Evolutionary conservation across 2,329 filamentous ascomycete species (phyloP), one percentile per base, ranked within the genome.

Genomic region (Fonsecaea monophora): DNA sequence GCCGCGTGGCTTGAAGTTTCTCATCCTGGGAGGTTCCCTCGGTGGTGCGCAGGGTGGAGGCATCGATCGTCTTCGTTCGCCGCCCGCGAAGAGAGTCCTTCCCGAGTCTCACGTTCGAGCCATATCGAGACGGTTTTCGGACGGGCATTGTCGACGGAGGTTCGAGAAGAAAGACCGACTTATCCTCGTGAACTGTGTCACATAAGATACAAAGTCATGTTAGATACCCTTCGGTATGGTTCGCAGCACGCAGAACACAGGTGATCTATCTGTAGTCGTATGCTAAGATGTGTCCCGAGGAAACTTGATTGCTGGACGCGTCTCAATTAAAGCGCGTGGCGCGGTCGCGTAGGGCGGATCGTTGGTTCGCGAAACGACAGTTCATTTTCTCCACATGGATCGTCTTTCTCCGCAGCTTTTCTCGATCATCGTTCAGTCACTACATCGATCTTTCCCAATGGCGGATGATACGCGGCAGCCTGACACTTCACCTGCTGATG

Each of bases 11-110:
- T 80, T 99, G 94, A 80, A 92, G 88, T 79, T 92, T 96, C 80
- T 99, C 95, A 83, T 97, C 92, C 74, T 92, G 89, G 7, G 94
- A 96, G 0, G 93, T 98, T 60, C 87, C 90, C 82, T 99, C 96
- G 62, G 88, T 89, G 64, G 90, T 87, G 53, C 90, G 85, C 57
- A 91, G 82, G 32, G 89, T 87, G 7, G 90, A 89, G 38, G 92
- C 88, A 65, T 94, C 89, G 72, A 98, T 91, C 4, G 92, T 96
- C 75, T 91, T 92, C 32, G 88, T 84, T 58, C 84, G 83, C 25
- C 79, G 79, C 61, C 77, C 48, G 38, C 65, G 65, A 15, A 66
- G 81, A 5, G 79, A 79, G 50, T 81, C 74, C 54, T 78, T 76
- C 42, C 73, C 72, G 8, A 81, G 80, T 67, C 82, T 78, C 70